phyloP scores from a whole-genome alignment of 2,329 filamentous ascomycete genomes.

The Trichoderma semiorbis region DNA sequence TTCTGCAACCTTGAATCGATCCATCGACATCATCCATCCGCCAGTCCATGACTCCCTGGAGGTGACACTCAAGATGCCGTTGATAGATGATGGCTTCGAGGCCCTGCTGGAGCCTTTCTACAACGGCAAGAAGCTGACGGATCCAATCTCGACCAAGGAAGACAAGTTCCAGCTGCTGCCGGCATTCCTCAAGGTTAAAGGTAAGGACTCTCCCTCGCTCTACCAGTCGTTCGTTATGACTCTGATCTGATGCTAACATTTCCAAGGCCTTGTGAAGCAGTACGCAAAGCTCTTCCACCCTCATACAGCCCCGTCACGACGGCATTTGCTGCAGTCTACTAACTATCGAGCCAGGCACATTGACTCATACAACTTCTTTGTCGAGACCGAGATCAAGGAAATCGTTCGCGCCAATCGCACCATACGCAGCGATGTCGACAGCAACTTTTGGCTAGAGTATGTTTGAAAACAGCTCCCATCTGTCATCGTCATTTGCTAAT shows the following conservation, averaged over 20 bases:
- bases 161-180: slow-evolving; percentile 98
- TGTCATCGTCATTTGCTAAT: slow-evolving; percentile 1
- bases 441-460: slow-evolving; percentile 81
- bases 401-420: slow-evolving; percentile 89
- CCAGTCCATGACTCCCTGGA: slow-evolving; percentile 27
- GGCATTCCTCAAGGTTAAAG: slow-evolving; percentile 97
- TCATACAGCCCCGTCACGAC: not conserved
- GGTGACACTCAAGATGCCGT: slow-evolving; percentile 46
- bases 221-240: not conserved
- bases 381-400: slow-evolving; percentile 94
- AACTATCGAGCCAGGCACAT: slow-evolving; percentile 58
- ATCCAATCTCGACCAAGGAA: slow-evolving; percentile 61
- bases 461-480: slow-evolving; percentile 24
- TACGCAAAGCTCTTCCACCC: slow-evolving; percentile 34
- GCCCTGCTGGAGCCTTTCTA: slow-evolving; percentile 65
- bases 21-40: not conserved
- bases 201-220: slow-evolving; percentile 34
- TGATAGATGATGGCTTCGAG: slow-evolving; percentile 61
- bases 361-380: slow-evolving; percentile 98
- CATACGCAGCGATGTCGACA: slow-evolving; percentile 88
- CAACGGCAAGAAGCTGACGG: slow-evolving; percentile 64
- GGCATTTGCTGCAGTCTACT: slow-evolving; percentile 14
- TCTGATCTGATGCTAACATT: not conserved
- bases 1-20: not conserved
- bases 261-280: slow-evolving; percentile 77